Percentiles rank a stretch among this genome's conserved stretches.
These are phyloP conservation scores for Dendrobium nobile DNA, from an alignment of 106 monocot species.

Conservation along the genomic window DNA sequence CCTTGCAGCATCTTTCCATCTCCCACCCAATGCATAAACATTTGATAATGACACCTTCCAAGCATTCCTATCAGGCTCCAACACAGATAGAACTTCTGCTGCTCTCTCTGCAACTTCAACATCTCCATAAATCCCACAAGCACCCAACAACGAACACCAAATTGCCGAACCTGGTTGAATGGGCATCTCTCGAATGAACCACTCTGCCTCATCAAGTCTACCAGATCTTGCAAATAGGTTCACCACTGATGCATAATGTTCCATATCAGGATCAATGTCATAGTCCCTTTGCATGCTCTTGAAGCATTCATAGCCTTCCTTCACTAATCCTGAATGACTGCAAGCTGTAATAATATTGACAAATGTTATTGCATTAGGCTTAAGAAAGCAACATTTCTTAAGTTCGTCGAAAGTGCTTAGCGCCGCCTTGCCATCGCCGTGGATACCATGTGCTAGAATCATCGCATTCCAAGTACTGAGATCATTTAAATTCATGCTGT, in stretches of 20 bases:
- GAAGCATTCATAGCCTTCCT: slow-evolving; percentile 33
- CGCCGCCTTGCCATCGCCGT: slow-evolving; percentile 31
- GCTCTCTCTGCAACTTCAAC: slow-evolving; percentile 23
- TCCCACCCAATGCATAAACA: slow-evolving; percentile 23
- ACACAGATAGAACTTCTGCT: slow-evolving; percentile 15
- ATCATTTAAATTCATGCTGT: slow-evolving; percentile 19
- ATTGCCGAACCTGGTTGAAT: slow-evolving; percentile 16
- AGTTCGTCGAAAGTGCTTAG: slow-evolving; percentile 21
- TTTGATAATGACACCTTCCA: slow-evolving; percentile 44
- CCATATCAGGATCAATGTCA: slow-evolving; percentile 23
- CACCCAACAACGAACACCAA: slow-evolving; percentile 34
- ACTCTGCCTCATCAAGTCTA: slow-evolving; percentile 22
- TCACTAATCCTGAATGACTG: slow-evolving; percentile 25
- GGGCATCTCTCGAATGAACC: slow-evolving; percentile 25
- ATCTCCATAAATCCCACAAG: slow-evolving; percentile 25
- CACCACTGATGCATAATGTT: slow-evolving; percentile 33
- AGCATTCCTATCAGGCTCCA: slow-evolving; percentile 19
- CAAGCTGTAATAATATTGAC: slow-evolving; percentile 26
- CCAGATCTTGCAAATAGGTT: slow-evolving; percentile 34
- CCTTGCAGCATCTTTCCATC: slow-evolving; percentile 28
- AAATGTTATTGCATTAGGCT: slow-evolving; percentile 32
- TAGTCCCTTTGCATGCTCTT: slow-evolving; percentile 25
- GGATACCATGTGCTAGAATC: slow-evolving; percentile 30
- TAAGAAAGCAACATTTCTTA: background rate
- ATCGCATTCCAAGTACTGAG: slow-evolving; percentile 36